Evolutionary conservation across 805 yeast genomes (phyloP), one percentile per base, ranked within the genome.

Genomic region (Saturnispora sekii): DNA sequence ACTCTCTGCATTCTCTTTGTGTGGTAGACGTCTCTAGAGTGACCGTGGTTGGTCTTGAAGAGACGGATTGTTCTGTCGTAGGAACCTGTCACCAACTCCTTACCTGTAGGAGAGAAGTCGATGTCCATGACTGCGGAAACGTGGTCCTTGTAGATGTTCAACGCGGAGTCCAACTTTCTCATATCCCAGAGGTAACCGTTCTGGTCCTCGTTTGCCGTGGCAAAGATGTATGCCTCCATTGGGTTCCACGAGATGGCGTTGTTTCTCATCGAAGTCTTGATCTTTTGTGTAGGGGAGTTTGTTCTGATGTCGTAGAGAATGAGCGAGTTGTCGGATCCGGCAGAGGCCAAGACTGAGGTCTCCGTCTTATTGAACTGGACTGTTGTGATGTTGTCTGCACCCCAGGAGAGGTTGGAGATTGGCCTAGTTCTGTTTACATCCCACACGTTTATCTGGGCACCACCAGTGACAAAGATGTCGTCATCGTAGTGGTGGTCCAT

Each of bases 1-100:
- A 93, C 84, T 48, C 90, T 81, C 67, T 93, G 99, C 99, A 93
- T 93, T 61, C 99, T 77, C 68, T 87, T 88, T 11, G 98, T 93
- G 58, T 93, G 98, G 62, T 93, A 93, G 37, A 94, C 74, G 57
- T 93, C 99, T 50, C 97, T 73, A 5, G 96, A 84, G 63, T 90
- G 97, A 32, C 98, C 97, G 51, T 83, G 84, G 40, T 62, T 49
- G 38, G 57, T 48, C 43, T 79, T 78, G 65, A 67, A 93, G 15
- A 93, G 79, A 54, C 99, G 73, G 29, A 93, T 75, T 1, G 97
- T 87, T 58, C 87, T 84, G 64, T 93, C 99, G 62, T 90, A 93
- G 0, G 96, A 84, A 14, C 96, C 97, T 1, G 96, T 83, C 5
- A 88, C 97, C 31, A 93, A 68, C 64, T 90, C 97, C 60, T 88